Evolutionary conservation across 345 rosid genomes (phyloP).

Genomic region (Moringa oleifera): DNA sequence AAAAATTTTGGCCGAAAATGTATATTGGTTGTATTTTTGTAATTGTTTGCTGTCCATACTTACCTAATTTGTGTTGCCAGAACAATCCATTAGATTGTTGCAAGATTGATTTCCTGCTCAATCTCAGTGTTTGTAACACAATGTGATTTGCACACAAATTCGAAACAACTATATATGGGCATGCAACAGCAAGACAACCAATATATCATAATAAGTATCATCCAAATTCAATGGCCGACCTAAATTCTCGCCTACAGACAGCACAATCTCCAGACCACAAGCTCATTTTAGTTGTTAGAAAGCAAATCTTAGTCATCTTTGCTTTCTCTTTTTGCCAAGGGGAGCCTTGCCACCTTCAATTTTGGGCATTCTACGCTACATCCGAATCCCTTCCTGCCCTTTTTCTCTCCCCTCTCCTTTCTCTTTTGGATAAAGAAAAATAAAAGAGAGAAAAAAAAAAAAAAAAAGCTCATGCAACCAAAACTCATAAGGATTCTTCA

Average conservation of each 20-base stretch:
- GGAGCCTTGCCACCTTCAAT: conserved; percentile 22
- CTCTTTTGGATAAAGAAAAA: conserved; percentile 10
- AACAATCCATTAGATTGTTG: no score
- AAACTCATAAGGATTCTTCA: neutral
- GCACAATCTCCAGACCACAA: conserved; percentile 17
- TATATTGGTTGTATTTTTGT: no score
- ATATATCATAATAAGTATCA: no score
- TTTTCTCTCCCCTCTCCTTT: conserved; percentile 16
- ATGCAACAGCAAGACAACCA: no score
- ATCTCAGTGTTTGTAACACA: no score
- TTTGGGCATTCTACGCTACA: no score
- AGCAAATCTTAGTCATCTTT: conserved; percentile 18
- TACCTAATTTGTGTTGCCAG: no score
- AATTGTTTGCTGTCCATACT: no score
- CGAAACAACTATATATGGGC: no score
- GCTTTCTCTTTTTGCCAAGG: conserved; percentile 14
- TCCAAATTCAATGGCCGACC: conserved; percentile 17
- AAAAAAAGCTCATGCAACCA: conserved; percentile 2
- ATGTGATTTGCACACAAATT: no score
- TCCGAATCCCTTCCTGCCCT: conserved; percentile 31
- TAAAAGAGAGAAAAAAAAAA: neutral
- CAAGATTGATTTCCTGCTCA: no score
- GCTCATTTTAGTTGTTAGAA: neutral
- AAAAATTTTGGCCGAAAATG: no score
- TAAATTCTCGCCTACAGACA: conserved; percentile 17